Evolutionary conservation across 768 basidiomycete genomes (phyloP).

Genomic region (Amylocystis lapponica): DNA sequence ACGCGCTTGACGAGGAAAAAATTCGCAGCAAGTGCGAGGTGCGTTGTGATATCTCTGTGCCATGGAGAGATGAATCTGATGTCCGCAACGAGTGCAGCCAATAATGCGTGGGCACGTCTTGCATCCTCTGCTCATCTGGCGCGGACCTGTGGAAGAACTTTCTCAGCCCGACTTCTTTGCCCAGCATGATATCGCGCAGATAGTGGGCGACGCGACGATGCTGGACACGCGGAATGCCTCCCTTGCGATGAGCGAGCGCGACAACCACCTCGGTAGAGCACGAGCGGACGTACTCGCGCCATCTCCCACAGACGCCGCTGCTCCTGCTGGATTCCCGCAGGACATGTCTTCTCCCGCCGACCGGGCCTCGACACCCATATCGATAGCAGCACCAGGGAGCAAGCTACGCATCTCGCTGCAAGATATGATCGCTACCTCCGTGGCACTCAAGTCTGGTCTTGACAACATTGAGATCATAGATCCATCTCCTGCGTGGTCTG

Average conservation of each 20-base stretch:
- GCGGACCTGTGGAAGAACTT: slow-evolving; percentile 59
- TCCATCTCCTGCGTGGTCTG: slow-evolving; percentile 48
- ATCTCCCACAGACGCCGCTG: background rate
- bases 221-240: slow-evolving; percentile 56
- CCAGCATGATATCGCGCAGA: slow-evolving; percentile 51
- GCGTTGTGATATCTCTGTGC: slow-evolving; percentile 9
- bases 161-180: slow-evolving; percentile 62
- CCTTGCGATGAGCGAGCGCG: slow-evolving; percentile 37
- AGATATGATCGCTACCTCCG: slow-evolving; percentile 68
- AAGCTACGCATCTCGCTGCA: slow-evolving; percentile 50
- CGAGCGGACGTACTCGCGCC: background rate
- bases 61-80: background rate
- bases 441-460: slow-evolving; percentile 66
- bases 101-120: slow-evolving; percentile 67
- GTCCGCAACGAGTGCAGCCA: too few species aligned
- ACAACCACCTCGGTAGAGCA: slow-evolving; percentile 1
- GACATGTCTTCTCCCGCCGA: background rate
- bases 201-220: slow-evolving; percentile 65
- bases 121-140: slow-evolving; percentile 68
- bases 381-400: background rate
- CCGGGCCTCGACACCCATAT: background rate
- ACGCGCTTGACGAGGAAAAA: slow-evolving; percentile 60
- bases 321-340: background rate
- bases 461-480: slow-evolving; percentile 56
- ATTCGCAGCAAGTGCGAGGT: slow-evolving; percentile 74